Percentiles rank a stretch among this genome's conserved stretches.
Conservation (phyloP, 352 stramenopile genomes). For the Globisporangium echinulatum region DNA sequence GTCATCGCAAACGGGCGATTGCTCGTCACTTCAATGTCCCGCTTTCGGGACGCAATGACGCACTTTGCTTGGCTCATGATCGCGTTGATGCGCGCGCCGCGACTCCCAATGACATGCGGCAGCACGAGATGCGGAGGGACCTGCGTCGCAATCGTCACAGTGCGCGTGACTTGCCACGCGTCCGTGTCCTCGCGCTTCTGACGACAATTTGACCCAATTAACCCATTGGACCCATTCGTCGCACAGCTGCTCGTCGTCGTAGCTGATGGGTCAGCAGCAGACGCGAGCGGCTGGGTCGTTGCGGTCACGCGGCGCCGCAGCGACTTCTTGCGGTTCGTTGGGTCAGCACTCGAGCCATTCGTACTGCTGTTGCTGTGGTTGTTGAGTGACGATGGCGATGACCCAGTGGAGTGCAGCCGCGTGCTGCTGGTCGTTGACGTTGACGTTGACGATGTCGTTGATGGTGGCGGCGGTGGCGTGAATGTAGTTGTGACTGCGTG, state of each 20-base stretch:
- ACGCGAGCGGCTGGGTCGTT: too few species aligned
- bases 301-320: constrained; percentile 4
- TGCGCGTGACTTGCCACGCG: constrained; percentile 15
- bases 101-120: constrained; percentile 42
- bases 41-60: constrained; percentile 38
- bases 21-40: not conserved
- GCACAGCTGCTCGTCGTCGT: constrained; percentile 1
- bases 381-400: not conserved
- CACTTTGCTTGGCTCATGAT: constrained; percentile 56
- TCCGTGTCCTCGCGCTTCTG: not conserved
- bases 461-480: too few species aligned
- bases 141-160: constrained; percentile 38
- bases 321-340: constrained; percentile 8
- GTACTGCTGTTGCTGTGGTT: constrained; percentile 1
- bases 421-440: not conserved
- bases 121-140: constrained; percentile 32
- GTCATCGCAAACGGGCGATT: constrained; percentile 25
- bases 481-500: not conserved
- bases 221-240: too few species aligned
- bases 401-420: constrained; percentile 1
- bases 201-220: too few species aligned
- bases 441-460: too few species aligned
- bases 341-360: not conserved
- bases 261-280: not conserved
- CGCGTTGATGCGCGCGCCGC: constrained; percentile 41